Conservation (phyloP, 805 yeast species). For the Cyberlindnera xylosilytica region DNA sequence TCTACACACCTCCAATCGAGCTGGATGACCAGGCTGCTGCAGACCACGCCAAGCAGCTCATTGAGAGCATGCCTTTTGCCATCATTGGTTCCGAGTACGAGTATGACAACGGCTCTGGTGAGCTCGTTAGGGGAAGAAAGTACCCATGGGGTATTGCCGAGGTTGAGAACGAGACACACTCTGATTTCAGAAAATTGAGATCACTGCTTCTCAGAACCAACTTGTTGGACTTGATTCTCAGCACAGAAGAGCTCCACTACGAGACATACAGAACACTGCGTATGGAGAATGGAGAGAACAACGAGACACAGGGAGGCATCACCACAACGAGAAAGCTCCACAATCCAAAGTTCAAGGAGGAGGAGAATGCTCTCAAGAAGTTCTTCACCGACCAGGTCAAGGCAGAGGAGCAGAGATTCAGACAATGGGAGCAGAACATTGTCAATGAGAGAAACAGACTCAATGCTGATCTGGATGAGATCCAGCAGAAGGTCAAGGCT, state of each 20-base stretch:
- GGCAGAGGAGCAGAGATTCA: slow-evolving; percentile 93
- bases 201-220: slow-evolving; percentile 76
- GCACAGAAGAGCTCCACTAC: slow-evolving; percentile 79
- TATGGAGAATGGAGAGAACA: slow-evolving; percentile 47
- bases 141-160: slow-evolving; percentile 92
- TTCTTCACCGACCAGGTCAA: slow-evolving; percentile 96
- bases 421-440: slow-evolving; percentile 98
- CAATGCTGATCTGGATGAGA: slow-evolving; percentile 88
- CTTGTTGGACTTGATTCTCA: slow-evolving; percentile 74
- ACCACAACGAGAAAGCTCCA: slow-evolving; percentile 51
- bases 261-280: slow-evolving; percentile 74
- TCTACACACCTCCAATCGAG: slow-evolving; percentile 82
- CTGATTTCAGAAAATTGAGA: slow-evolving; percentile 82
- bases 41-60: slow-evolving; percentile 76
- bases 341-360: slow-evolving; percentile 94
- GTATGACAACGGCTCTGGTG: slow-evolving; percentile 60
- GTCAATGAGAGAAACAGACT: slow-evolving; percentile 92
- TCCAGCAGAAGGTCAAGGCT: slow-evolving; percentile 71
- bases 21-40: slow-evolving; percentile 69
- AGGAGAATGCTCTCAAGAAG: slow-evolving; percentile 89
- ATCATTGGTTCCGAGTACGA: slow-evolving; percentile 75
- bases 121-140: slow-evolving; percentile 70
- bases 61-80: slow-evolving; percentile 86
- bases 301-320: slow-evolving; percentile 31
- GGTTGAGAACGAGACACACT: slow-evolving; percentile 80